Conservation (phyloP, 371 early-diverging fungal species). For the Chytridiales sp. region DNA sequence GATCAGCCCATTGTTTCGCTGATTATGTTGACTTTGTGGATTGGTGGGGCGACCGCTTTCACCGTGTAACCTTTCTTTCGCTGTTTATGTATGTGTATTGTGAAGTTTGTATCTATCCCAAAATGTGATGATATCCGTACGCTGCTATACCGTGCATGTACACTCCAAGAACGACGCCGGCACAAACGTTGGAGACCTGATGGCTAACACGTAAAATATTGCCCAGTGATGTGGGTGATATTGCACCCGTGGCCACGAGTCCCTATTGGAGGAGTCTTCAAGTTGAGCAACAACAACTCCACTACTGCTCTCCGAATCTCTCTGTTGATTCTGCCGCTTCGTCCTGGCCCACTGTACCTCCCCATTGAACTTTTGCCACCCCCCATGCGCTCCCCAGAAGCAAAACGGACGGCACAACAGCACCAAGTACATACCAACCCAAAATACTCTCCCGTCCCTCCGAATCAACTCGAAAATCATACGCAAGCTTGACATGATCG, state of each 20-base stretch:
- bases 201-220: slow-evolving; percentile 75
- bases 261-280: no score
- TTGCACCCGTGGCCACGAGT: slow-evolving; percentile 32
- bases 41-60: no score
- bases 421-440: slow-evolving; percentile 57
- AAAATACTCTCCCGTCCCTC: slow-evolving; percentile 30
- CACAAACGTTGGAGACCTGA: slow-evolving; percentile 61
- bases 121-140: slow-evolving; percentile 23
- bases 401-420: slow-evolving; percentile 58
- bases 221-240: slow-evolving; percentile 88
- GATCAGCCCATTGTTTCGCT: slow-evolving; percentile 41
- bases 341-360: not conserved
- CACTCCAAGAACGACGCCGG: slow-evolving; percentile 73
- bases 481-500: slow-evolving; percentile 58
- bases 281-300: no score
- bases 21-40: slow-evolving; percentile 68
- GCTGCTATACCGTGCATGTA: slow-evolving; percentile 70
- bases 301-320: not conserved
- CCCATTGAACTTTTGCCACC: not conserved
- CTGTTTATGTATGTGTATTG: no score
- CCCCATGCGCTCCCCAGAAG: slow-evolving; percentile 24
- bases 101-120: slow-evolving; percentile 3
- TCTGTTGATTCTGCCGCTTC: not conserved
- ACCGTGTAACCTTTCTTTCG: no score
- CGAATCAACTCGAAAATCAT: slow-evolving; percentile 20